These are phyloP conservation scores for Dryas alaskensis DNA, from an alignment of 306 rosid species.

Conservation along the genomic window DNA sequence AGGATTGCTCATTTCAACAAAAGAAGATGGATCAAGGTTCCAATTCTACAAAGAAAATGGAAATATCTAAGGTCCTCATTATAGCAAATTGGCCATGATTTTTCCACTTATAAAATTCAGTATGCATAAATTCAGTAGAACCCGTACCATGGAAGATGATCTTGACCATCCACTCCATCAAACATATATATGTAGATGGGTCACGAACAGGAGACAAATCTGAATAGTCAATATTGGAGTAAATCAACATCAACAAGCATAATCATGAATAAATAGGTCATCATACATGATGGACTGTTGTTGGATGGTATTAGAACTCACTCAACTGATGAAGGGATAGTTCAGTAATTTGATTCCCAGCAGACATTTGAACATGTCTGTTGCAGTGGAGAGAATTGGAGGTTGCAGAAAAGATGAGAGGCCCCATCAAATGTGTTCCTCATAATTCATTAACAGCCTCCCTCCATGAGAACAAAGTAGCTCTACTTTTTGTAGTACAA, in stretches of 20 bases:
- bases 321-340: conserved; percentile 29
- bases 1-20: neutral
- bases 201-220: too few species aligned
- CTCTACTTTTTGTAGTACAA: conserved; percentile 27
- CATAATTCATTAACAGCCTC: conserved; percentile 39
- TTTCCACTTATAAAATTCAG: neutral
- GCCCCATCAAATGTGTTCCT: conserved; percentile 46
- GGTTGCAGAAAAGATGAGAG: conserved; percentile 32
- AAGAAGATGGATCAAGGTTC: neutral
- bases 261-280: neutral
- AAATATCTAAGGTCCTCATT: neutral
- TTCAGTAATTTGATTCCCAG: conserved; percentile 53
- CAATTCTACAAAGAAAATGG: conserved; percentile 10
- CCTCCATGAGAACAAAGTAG: conserved; percentile 39
- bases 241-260: neutral
- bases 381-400: conserved; percentile 39
- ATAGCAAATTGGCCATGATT: neutral
- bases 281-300: neutral
- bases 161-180: neutral
- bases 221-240: too few species aligned
- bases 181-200: too few species aligned
- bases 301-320: conserved; percentile 8
- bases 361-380: conserved; percentile 61
- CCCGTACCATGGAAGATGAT: neutral
- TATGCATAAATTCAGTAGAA: neutral